These are phyloP conservation scores for Candida boleticola DNA, from an alignment of 805 yeast genomes.

Conservation along the genomic window DNA sequence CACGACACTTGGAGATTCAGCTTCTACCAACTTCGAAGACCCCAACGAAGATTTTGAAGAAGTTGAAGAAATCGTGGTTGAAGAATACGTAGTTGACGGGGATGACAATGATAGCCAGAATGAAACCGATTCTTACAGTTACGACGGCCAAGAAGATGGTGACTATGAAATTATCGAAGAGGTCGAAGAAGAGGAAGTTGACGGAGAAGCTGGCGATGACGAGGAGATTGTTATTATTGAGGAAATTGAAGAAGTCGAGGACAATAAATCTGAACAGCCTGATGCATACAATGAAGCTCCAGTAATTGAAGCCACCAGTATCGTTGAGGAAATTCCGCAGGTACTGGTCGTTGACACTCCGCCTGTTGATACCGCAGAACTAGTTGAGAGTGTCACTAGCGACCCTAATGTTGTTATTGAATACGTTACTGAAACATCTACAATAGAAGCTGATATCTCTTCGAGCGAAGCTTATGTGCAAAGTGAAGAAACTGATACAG, in stretches of 20 bases:
- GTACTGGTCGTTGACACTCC: background rate
- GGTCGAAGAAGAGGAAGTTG: constrained; percentile 9
- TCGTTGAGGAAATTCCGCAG: constrained; percentile 8
- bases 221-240: constrained; percentile 3
- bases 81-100: constrained; percentile 6
- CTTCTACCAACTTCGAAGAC: background rate
- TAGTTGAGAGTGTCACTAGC: background rate
- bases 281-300: background rate
- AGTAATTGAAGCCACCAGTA: background rate
- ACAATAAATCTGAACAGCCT: no score
- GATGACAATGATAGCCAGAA: background rate
- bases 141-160: no score
- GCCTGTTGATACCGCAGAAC: constrained; percentile 3
- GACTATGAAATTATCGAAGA: constrained; percentile 7
- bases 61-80: constrained; percentile 9
- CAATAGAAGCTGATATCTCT: background rate
- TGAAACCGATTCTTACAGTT: no score
- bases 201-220: constrained; percentile 5
- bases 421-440: background rate
- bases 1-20: no score
- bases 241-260: constrained; percentile 8
- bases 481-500: background rate
- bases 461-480: background rate
- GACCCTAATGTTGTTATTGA: background rate
- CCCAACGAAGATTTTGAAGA: constrained; percentile 7